Conservation (phyloP, 768 basidiomycete species). For the Neoboletus subvelutipes region DNA sequence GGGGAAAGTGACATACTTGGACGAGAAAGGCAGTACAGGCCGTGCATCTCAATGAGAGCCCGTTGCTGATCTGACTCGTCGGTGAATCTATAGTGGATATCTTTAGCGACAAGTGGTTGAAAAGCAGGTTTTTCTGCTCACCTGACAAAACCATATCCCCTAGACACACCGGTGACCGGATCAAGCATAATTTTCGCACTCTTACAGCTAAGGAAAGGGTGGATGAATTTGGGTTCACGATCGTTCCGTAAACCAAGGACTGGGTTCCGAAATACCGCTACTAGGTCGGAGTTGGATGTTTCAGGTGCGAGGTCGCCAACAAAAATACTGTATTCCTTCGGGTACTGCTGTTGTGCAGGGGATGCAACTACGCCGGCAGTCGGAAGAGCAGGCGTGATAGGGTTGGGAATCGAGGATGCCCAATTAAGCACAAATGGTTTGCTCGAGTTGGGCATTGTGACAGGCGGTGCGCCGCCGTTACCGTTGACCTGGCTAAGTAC, state of each 20-base stretch:
- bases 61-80: conserved; percentile 88
- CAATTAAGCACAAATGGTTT: conserved; percentile 82
- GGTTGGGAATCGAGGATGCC: conserved; percentile 50
- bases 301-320: conserved; percentile 93
- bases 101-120: conserved; percentile 7
- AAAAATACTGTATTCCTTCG: conserved; percentile 91
- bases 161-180: conserved; percentile 82
- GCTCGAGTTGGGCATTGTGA: conserved; percentile 84
- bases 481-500: conserved; percentile 68
- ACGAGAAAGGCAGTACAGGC: conserved; percentile 82
- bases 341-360: conserved; percentile 53
- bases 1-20: conserved; percentile 60
- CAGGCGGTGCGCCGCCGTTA: conserved; percentile 38
- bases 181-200: conserved; percentile 96
- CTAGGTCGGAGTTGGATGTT: conserved; percentile 93
- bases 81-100: conserved; percentile 59
- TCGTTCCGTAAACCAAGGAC: conserved; percentile 83
- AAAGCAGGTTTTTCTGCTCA: conserved; percentile 32
- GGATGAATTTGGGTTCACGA: conserved; percentile 84
- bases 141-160: conserved; percentile 94
- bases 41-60: conserved; percentile 89
- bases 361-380: conserved; percentile 30
- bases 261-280: conserved; percentile 89
- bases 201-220: conserved; percentile 88
- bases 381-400: conserved; percentile 33